Conservation (phyloP, 805 yeast genomes). For the Kodamaea laetipori region DNA sequence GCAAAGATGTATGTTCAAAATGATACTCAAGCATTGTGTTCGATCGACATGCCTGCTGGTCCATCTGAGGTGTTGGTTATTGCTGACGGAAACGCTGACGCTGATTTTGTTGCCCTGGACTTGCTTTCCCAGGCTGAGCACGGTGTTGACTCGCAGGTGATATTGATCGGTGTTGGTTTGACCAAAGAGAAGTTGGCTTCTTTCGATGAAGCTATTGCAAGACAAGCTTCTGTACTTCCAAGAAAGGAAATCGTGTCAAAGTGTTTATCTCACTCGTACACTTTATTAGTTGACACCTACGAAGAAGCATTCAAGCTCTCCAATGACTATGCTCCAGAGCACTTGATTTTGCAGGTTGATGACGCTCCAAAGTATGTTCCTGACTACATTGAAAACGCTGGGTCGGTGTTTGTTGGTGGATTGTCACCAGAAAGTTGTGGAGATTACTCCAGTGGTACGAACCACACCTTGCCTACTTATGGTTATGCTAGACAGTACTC, state of each 20-base stretch:
- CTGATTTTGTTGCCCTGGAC: slow-evolving; percentile 96
- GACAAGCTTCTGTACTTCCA: slow-evolving; percentile 82
- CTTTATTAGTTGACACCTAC: slow-evolving; percentile 64
- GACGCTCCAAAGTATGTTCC: slow-evolving; percentile 73
- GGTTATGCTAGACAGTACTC: slow-evolving; percentile 98
- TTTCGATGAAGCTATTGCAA: slow-evolving; percentile 80
- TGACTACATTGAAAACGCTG: slow-evolving; percentile 82
- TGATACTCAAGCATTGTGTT: slow-evolving; percentile 91
- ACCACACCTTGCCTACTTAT: slow-evolving; percentile 97
- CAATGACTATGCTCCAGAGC: slow-evolving; percentile 96
- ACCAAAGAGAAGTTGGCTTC: slow-evolving; percentile 57
- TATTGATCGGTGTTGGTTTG: slow-evolving; percentile 80
- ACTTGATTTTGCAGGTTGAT: slow-evolving; percentile 86
- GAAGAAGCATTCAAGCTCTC: slow-evolving; percentile 86
- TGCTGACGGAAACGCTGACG: slow-evolving; percentile 85
- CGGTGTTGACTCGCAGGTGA: slow-evolving; percentile 97
- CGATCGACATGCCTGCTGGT: slow-evolving; percentile 99
- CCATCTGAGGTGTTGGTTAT: slow-evolving; percentile 97
- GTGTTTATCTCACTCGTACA: slow-evolving; percentile 89
- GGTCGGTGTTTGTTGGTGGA: slow-evolving; percentile 94
- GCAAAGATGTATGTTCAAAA: slow-evolving; percentile 98
- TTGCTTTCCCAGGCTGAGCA: slow-evolving; percentile 98
- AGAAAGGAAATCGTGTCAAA: slow-evolving; percentile 91
- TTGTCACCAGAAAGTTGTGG: slow-evolving; percentile 98
- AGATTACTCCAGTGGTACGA: slow-evolving; percentile 96